phyloP scores from a whole-genome alignment of 768 basidiomycete species.

The Macrolepiota fuliginosa region DNA sequence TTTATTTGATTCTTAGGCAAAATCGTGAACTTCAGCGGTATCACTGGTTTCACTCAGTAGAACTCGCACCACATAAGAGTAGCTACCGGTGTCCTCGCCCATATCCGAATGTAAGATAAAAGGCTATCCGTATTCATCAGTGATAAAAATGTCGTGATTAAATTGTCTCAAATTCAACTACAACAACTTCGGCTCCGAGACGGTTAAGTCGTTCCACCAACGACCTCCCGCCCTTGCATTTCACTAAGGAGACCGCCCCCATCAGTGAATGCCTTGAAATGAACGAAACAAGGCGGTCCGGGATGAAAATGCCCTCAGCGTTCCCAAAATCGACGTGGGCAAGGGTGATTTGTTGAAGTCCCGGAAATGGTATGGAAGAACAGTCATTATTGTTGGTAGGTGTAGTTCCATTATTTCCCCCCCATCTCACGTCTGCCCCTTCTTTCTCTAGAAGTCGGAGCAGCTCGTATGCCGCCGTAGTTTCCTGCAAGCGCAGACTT shows the following conservation, averaged over 20 bases:
- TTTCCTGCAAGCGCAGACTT: background rate
- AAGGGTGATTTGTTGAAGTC: background rate
- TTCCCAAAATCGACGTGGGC: background rate
- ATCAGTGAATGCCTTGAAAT: background rate
- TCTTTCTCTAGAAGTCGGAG: background rate
- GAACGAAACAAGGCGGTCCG: background rate
- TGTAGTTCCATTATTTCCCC: background rate
- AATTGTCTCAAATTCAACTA: background rate
- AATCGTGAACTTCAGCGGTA: constrained; percentile 12
- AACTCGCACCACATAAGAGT: background rate
- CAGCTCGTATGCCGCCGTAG: background rate
- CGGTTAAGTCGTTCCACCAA: background rate
- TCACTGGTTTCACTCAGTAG: constrained; percentile 13
- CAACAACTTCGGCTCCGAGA: background rate
- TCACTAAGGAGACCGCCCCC: background rate
- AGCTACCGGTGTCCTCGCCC: background rate
- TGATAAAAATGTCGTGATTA: background rate
- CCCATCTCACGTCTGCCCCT: background rate
- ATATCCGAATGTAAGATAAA: background rate
- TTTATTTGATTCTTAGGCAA: constrained; percentile 7
- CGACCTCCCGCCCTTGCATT: background rate
- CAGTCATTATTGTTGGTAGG: background rate
- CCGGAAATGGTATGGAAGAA: background rate
- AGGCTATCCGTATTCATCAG: background rate
- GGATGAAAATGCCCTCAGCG: background rate